These are phyloP conservation scores for Yarrowia deformans DNA, from an alignment of 805 yeast species.

Conservation along the genomic window DNA sequence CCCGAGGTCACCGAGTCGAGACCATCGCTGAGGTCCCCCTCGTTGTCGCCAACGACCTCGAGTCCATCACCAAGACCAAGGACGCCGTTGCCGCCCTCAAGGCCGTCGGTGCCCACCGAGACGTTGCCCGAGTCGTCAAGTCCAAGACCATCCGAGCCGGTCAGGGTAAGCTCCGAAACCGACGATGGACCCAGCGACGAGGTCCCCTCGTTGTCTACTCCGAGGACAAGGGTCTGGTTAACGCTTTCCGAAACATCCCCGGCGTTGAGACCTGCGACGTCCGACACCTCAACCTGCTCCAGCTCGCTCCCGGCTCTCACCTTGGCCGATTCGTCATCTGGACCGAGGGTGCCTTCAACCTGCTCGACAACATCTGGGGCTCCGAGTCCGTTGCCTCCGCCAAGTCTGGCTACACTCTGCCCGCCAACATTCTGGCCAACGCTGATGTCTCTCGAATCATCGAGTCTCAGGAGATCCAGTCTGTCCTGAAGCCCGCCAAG, in stretches of 20 bases:
- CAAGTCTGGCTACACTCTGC: slow-evolving; percentile 90
- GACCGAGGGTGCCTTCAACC: slow-evolving; percentile 98
- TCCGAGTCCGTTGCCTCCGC: slow-evolving; percentile 79
- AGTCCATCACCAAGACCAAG: slow-evolving; percentile 94
- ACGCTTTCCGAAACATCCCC: slow-evolving; percentile 99
- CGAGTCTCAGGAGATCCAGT: slow-evolving; percentile 99
- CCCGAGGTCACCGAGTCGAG: slow-evolving; percentile 99
- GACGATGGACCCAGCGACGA: slow-evolving; percentile 99
- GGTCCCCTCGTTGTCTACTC: slow-evolving; percentile 99
- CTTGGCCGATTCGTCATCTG: slow-evolving; percentile 99
- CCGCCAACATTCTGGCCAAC: slow-evolving; percentile 92
- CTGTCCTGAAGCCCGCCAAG: slow-evolving; percentile 96
- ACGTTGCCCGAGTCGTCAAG: slow-evolving; percentile 95
- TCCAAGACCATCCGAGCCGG: slow-evolving; percentile 99
- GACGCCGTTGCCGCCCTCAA: slow-evolving; percentile 98
- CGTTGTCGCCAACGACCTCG: slow-evolving; percentile 92
- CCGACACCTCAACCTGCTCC: slow-evolving; percentile 90
- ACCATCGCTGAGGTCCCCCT: slow-evolving; percentile 97
- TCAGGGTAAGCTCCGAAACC: slow-evolving; percentile 99
- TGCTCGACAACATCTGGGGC: slow-evolving; percentile 97
- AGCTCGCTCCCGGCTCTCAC: slow-evolving; percentile 99
- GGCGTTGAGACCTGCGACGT: slow-evolving; percentile 98
- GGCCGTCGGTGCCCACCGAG: slow-evolving; percentile 99
- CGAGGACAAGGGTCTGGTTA: slow-evolving; percentile 95
- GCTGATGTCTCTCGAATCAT: slow-evolving; percentile 96